These are phyloP conservation scores for Mycena kentingensis DNA, from an alignment of 768 basidiomycete genomes.

Conservation along the genomic window DNA sequence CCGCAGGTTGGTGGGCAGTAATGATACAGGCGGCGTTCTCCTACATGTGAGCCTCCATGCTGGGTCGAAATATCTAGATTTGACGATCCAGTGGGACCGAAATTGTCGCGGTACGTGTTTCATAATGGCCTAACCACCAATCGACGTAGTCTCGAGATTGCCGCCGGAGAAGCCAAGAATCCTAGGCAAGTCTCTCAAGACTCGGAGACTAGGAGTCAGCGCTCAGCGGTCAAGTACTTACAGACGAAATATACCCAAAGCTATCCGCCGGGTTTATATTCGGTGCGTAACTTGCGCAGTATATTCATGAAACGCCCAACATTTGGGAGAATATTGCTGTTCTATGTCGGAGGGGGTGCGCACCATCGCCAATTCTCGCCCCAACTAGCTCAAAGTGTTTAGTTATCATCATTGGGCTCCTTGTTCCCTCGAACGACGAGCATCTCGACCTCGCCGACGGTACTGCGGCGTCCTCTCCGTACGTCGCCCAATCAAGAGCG, in stretches of 20 bases:
- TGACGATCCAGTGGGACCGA: slow-evolving; percentile 73
- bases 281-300: slow-evolving; percentile 39
- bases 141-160: slow-evolving; percentile 50
- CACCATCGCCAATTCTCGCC: background rate
- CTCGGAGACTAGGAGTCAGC: background rate
- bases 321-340: slow-evolving; percentile 45
- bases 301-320: background rate
- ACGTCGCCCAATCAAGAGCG: background rate
- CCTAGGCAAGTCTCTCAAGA: slow-evolving; percentile 39
- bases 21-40: slow-evolving; percentile 91
- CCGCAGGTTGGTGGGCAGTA: slow-evolving; percentile 45
- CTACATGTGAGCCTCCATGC: slow-evolving; percentile 34
- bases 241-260: slow-evolving; percentile 58
- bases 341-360: slow-evolving; percentile 44
- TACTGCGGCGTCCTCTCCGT: slow-evolving; percentile 75
- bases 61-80: background rate
- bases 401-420: slow-evolving; percentile 70
- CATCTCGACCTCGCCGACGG: slow-evolving; percentile 54
- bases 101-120: slow-evolving; percentile 71
- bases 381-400: slow-evolving; percentile 56
- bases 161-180: slow-evolving; percentile 88
- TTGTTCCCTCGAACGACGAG: slow-evolving; percentile 72
- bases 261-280: slow-evolving; percentile 73
- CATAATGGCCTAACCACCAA: background rate
- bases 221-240: background rate